Base-by-base conservation (phyloP, 2,329 filamentous ascomycete genomes). In the Lithohypha guttulata region DNA sequence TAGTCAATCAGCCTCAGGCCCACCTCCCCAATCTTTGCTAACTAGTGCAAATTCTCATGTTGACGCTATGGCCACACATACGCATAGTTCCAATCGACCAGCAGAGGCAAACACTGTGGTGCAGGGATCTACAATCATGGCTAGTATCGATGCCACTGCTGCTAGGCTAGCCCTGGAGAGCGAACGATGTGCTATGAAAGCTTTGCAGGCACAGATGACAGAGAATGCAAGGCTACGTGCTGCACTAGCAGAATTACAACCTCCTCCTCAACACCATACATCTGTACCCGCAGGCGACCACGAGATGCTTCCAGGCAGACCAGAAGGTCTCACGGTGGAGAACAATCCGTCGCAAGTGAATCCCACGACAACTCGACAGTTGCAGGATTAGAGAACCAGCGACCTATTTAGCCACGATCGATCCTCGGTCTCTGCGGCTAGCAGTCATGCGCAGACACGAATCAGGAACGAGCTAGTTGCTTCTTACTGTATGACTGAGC, bases 401-500 rank as follows among this genome's bases (percentile, higher is more conserved):
- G n/a, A n/a, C n/a, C n/a, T n/a, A n/a, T n/a, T n/a, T n/a, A n/a
- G n/a, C n/a, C n/a, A n/a, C n/a, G n/a, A n/a, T n/a, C n/a, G n/a
- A n/a, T n/a, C n/a, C n/a, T n/a, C n/a, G n/a, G n/a, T n/a, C n/a
- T n/a, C n/a, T n/a, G n/a, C n/a, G n/a, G n/a, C n/a, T n/a, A n/a
- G n/a, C n/a, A n/a, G n/a, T n/a, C n/a, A n/a, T n/a, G n/a, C n/a
- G n/a, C n/a, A n/a, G n/a, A n/a, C n/a, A n/a, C n/a, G n/a, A n/a
- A n/a, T n/a, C n/a, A n/a, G n/a, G n/a, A n/a, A n/a, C n/a, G n/a
- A n/a, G n/a, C n/a, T n/a, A n/a, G n/a, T n/a, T n/a, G n/a, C n/a
- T n/a, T n/a, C n/a, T n/a, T n/a, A n/a, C n/a, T n/a, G n/a, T 21
- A 34, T 34, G 31, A 3, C 8, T 10, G 31, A 34, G 18, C 31